Evolutionary conservation across 1,284 basidiomycete genomes (phyloP), one percentile per base, ranked within the genome.

Genomic region (Cryptococcus jaspeensis): DNA sequence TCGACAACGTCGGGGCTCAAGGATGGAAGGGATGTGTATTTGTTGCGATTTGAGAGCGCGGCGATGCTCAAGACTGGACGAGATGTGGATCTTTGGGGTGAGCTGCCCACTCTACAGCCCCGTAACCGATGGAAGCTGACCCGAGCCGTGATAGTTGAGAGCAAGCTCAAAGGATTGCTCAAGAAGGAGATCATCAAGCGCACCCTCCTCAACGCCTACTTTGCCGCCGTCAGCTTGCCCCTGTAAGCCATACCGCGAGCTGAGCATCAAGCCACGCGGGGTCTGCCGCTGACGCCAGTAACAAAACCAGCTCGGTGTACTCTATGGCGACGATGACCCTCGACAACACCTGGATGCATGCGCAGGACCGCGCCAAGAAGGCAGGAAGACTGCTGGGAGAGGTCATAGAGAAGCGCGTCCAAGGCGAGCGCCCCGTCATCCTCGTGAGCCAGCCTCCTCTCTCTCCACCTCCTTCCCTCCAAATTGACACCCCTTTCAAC

Each of bases 351-450:
- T 79, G 80, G 78, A 74, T 77, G 75, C 72, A 71, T 70, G 75
- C 67, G 1, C 72, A 78, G 59, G 80, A 81, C 60, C 72, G 78
- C 43, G 79, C 81, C 0, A 70, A 71, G 50, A 82, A 82, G 61
- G 82, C 83, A 0, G 83, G 82, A 1, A 64, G 79, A 18, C 69
- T 84, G 9, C 75, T 84, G 0, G 82, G 82, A 7, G 81, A 83
- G 50, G 81, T 83, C 7, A 72, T 84, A 20, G 74, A 80, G 41
- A 80, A 82, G 56, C 72, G 79, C 25, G 79, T 83, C 0, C 83
- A 84, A 63, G 83, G 83, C 7, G 79, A 81, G 60, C 73, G 83
- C 1, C 83, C 83, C 0, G 80, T 81, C 2, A 68, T 80, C 0
- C 67, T 84, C 32, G 78, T 79, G 35, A 36, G 76, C 64, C 18